phyloP scores from a whole-genome alignment of 2,329 filamentous ascomycete species.

The Sarocladium strictum region DNA sequence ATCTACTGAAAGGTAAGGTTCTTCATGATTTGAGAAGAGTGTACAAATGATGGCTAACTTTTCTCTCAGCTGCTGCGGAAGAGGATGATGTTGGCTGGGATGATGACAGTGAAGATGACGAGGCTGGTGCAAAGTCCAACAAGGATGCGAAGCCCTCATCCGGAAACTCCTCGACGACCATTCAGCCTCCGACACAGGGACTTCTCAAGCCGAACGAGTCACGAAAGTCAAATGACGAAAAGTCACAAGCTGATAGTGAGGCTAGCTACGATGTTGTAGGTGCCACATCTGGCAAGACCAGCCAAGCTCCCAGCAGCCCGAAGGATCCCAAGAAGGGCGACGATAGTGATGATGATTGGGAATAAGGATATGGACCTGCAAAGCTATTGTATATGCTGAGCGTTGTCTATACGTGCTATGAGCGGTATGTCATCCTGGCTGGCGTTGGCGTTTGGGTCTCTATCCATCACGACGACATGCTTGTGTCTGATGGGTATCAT shows the following conservation, averaged over 20 bases:
- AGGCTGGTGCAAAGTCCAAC: slow-evolving; percentile 25
- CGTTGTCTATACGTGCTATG: neutral
- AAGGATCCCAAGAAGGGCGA: slow-evolving; percentile 34
- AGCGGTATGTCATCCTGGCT: neutral
- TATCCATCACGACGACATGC: neutral
- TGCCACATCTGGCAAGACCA: slow-evolving; percentile 67
- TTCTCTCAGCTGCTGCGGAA: slow-evolving; percentile 52
- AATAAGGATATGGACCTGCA: slow-evolving; percentile 39
- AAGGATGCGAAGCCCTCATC: slow-evolving; percentile 36
- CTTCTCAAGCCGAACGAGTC: slow-evolving; percentile 58
- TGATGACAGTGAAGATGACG: slow-evolving; percentile 59
- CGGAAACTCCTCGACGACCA: slow-evolving; percentile 52
- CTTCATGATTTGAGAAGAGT: neutral
- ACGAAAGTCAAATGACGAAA: slow-evolving; percentile 77
- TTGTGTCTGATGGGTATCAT: slow-evolving; percentile 4
- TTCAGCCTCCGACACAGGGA: slow-evolving; percentile 42
- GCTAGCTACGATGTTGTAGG: slow-evolving; percentile 93
- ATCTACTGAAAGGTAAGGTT: slow-evolving; percentile 75
- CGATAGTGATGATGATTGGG: slow-evolving; percentile 63
- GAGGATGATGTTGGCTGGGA: slow-evolving; percentile 64
- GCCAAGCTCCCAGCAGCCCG: slow-evolving; percentile 66
- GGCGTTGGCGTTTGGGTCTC: slow-evolving; percentile 6
- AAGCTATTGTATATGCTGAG: neutral
- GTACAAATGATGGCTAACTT: slow-evolving; percentile 12
- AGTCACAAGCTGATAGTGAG: slow-evolving; percentile 87